phyloP scores from a whole-genome alignment of 306 rosid genomes.

The Nissolia schottii region DNA sequence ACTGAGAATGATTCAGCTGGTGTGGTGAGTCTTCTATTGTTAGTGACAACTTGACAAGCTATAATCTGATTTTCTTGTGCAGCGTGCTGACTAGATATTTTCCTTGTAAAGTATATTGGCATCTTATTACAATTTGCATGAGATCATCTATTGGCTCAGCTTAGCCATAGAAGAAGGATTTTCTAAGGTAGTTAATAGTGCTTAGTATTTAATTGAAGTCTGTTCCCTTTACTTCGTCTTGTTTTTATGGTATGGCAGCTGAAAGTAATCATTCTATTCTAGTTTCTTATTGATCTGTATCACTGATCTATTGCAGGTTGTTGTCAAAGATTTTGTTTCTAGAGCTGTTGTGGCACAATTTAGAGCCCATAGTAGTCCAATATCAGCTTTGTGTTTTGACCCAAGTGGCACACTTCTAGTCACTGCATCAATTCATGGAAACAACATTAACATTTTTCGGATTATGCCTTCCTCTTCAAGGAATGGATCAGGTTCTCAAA shows the following conservation, averaged over 20 bases:
- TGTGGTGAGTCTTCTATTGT: constrained; percentile 64
- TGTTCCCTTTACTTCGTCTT: background rate
- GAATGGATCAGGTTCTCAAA: constrained; percentile 49
- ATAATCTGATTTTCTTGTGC: constrained; percentile 23
- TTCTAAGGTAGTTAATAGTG: constrained; percentile 39
- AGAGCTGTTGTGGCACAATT: constrained; percentile 63
- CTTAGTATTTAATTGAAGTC: constrained; percentile 13
- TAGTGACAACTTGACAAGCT: constrained; percentile 7
- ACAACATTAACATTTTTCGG: constrained; percentile 70
- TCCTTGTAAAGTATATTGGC: constrained; percentile 35
- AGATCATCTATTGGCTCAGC: constrained; percentile 43
- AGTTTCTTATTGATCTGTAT: constrained; percentile 7
- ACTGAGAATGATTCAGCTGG: constrained; percentile 76
- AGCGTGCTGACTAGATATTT: constrained; percentile 30
- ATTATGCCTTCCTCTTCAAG: constrained; percentile 64
- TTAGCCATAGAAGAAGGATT: constrained; percentile 43
- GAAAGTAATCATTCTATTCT: constrained; percentile 20
- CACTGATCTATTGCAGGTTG: constrained; percentile 58
- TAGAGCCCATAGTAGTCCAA: constrained; percentile 75
- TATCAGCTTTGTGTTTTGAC: constrained; percentile 76
- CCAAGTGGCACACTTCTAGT: constrained; percentile 83
- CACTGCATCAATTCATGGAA: constrained; percentile 71
- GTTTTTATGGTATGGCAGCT: background rate
- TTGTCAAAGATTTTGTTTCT: constrained; percentile 61
- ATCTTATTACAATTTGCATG: constrained; percentile 40